A percentile compares a stretch with the other conserved stretches of the same genome.
Conservation (phyloP, 2,329 filamentous ascomycete genomes). For the Westerdykella sp. region DNA sequence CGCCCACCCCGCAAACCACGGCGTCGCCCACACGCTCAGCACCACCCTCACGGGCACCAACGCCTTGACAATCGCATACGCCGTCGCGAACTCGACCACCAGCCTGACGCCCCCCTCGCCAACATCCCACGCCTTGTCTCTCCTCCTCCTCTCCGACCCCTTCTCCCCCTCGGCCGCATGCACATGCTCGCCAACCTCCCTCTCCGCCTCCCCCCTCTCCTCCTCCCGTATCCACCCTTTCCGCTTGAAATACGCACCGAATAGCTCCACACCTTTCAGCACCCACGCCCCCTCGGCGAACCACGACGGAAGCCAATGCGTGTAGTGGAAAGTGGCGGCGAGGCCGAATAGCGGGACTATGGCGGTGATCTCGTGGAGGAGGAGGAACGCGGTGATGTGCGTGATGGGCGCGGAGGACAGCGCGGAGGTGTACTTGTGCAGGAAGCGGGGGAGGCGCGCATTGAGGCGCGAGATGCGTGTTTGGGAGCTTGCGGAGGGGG, state of each 20-base stretch:
- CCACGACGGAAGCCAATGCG: conserved; percentile 61
- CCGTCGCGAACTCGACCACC: conserved; percentile 69
- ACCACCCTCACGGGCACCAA: conserved; percentile 71
- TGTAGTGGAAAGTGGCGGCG: conserved; percentile 73
- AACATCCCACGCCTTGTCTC: conserved; percentile 35
- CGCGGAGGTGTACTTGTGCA: conserved; percentile 62
- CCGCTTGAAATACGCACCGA: conserved; percentile 67
- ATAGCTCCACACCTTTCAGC: conserved; percentile 61
- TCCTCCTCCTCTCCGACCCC: conserved; percentile 10
- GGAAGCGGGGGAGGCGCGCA: conserved; percentile 51
- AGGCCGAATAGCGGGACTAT: conserved; percentile 71
- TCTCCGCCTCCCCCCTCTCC: conserved; percentile 42
- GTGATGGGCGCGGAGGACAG: conserved; percentile 72
- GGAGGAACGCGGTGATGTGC: conserved; percentile 77
- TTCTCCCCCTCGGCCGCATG: not conserved
- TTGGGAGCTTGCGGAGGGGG: conserved; percentile 8
- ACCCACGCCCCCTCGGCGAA: conserved; percentile 49
- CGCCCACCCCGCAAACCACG: conserved; percentile 67
- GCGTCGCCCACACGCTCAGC: conserved; percentile 79
- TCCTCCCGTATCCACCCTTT: conserved; percentile 72
- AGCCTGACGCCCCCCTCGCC: conserved; percentile 47
- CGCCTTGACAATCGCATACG: conserved; percentile 85
- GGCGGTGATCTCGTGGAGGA: conserved; percentile 89
- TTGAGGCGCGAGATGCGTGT: conserved; percentile 33
- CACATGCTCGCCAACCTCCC: conserved; percentile 25